Percentiles rank a stretch among this genome's conserved stretches.
These are phyloP conservation scores for Neurospora pannonica DNA, from an alignment of 495 filamentous ascomycete genomes.

Conservation along the genomic window DNA sequence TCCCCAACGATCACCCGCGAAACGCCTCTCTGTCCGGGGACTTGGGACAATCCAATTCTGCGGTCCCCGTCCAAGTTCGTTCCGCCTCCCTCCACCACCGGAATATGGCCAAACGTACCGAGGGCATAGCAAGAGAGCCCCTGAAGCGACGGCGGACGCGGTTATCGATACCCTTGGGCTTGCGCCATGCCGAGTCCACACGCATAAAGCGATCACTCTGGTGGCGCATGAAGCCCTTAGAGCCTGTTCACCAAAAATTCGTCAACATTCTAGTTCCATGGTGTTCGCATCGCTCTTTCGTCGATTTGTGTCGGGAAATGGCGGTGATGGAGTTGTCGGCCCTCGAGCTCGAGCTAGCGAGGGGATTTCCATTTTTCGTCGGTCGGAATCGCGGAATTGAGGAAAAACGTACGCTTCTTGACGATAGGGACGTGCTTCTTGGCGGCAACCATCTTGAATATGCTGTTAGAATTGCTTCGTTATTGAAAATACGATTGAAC, in stretches of 20 bases:
- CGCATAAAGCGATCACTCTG: constrained; percentile 94
- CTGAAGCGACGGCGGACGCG: constrained; percentile 84
- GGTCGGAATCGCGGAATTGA: constrained; percentile 7
- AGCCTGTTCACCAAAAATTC: constrained; percentile 46
- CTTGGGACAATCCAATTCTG: background rate
- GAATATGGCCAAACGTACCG: constrained; percentile 53
- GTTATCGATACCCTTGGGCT: constrained; percentile 97
- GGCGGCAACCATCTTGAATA: constrained; percentile 82
- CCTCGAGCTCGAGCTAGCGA: constrained; percentile 1
- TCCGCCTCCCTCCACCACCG: background rate
- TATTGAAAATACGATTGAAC: constrained; percentile 1
- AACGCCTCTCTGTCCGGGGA: background rate
- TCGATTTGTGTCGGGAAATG: background rate
- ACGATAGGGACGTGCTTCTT: constrained; percentile 99
- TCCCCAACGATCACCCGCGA: constrained; percentile 2
- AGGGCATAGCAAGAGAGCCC: constrained; percentile 92
- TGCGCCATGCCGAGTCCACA: constrained; percentile 81
- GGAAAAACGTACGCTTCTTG: constrained; percentile 83
- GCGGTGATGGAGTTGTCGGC: constrained; percentile 2
- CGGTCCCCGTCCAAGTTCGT: background rate
- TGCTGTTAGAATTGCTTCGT: constrained; percentile 22
- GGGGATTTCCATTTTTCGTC: constrained; percentile 7
- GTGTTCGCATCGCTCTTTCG: background rate
- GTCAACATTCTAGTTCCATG: constrained; percentile 13
- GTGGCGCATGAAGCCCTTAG: constrained; percentile 86